A percentile compares a stretch with the other conserved stretches of the same genome.
phyloP scores from a whole-genome alignment of 225 moss, liverwort and hornwort genomes.

The Climacium dendroides region DNA sequence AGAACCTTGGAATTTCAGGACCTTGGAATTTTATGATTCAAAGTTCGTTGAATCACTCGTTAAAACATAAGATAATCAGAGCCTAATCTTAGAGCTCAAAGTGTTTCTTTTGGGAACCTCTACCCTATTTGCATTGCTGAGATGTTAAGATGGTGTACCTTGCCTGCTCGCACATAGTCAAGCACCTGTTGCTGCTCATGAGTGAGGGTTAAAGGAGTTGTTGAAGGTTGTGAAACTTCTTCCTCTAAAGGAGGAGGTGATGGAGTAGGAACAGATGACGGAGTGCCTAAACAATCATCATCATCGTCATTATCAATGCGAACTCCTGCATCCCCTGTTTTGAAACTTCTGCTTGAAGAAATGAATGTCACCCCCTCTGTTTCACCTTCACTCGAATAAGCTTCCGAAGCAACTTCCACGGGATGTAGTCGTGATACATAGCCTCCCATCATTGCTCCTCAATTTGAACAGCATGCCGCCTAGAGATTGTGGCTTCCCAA shows the following conservation, averaged over 20 bases:
- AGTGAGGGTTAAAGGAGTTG: slow-evolving; percentile 19
- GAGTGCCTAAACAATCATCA: background rate
- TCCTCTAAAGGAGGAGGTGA: background rate
- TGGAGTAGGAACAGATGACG: background rate
- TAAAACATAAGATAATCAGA: background rate
- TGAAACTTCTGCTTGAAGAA: background rate
- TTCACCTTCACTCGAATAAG: slow-evolving; percentile 3
- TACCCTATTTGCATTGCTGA: background rate
- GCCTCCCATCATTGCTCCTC: slow-evolving; percentile 4
- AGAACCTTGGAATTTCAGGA: background rate
- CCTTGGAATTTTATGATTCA: background rate
- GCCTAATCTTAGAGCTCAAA: background rate
- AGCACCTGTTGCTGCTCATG: slow-evolving; percentile 51
- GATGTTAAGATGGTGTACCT: slow-evolving; percentile 16
- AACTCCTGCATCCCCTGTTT: background rate
- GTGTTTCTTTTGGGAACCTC: background rate
- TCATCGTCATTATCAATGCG: background rate
- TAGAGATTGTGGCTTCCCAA: background rate
- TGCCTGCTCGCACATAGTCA: slow-evolving; percentile 37
- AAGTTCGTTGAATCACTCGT: background rate
- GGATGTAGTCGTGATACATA: background rate
- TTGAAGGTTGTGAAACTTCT: background rate
- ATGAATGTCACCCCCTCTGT: background rate
- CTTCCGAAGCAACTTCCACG: background rate
- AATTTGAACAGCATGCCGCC: background rate